These are phyloP conservation scores for Calonectria naviculata DNA, from an alignment of 2,329 filamentous ascomycete species.

Conservation along the genomic window DNA sequence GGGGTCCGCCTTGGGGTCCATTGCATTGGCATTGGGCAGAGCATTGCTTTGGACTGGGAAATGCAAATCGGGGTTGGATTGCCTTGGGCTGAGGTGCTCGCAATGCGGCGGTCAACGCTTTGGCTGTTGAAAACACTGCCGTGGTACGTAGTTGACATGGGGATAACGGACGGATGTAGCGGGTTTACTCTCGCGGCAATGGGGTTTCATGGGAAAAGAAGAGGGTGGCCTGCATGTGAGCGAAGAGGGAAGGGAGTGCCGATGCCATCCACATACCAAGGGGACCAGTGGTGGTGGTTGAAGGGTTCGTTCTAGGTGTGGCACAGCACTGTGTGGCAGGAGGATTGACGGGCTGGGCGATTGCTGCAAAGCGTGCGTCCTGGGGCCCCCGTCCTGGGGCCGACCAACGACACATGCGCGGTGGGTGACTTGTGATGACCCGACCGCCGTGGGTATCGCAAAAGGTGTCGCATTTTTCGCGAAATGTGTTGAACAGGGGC, in stretches of 20 bases:
- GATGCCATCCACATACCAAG: slow-evolving; percentile 35
- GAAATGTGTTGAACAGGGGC: slow-evolving; percentile 33
- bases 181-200: slow-evolving; percentile 14
- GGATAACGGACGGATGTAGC: not conserved
- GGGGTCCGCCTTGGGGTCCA: not conserved
- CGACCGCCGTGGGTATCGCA: slow-evolving; percentile 29
- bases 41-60: not conserved
- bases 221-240: slow-evolving; percentile 31
- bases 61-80: slow-evolving; percentile 2
- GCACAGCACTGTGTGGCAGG: slow-evolving; percentile 31
- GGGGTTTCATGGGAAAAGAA: slow-evolving; percentile 19
- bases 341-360: slow-evolving; percentile 26
- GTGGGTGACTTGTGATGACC: slow-evolving; percentile 31
- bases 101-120: not conserved
- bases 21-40: not conserved
- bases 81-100: not conserved
- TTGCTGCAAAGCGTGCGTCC: slow-evolving; percentile 20
- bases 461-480: slow-evolving; percentile 34
- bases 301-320: slow-evolving; percentile 31
- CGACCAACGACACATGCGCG: slow-evolving; percentile 20
- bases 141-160: not conserved
- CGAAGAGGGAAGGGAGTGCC: slow-evolving; percentile 38
- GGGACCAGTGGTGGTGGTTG: slow-evolving; percentile 23
- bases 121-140: not conserved
- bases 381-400: slow-evolving; percentile 21